A percentile compares a stretch with the other conserved stretches of the same genome.
These are phyloP conservation scores for Discostella stelligeroides DNA, from an alignment of 108 stramenopile genomes.

Conservation along the genomic window DNA sequence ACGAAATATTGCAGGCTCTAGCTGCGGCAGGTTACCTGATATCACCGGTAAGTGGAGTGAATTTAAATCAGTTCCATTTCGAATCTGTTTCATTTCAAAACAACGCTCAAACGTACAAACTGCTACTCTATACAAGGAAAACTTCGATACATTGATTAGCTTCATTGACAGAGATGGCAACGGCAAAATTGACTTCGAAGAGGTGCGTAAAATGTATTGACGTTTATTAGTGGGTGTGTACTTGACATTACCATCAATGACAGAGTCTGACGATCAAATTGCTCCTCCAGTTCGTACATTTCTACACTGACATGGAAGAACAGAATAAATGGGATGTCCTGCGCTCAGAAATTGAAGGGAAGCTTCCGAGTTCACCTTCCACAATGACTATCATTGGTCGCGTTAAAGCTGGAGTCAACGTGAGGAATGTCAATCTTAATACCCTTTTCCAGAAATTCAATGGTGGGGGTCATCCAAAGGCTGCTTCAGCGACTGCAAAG, in stretches of 20 bases:
- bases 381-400: conserved; percentile 89
- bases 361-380: conserved; percentile 30
- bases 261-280: neutral
- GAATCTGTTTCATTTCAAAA: neutral
- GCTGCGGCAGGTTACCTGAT: conserved; percentile 60
- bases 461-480: conserved; percentile 89
- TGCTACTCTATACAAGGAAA: conserved; percentile 24
- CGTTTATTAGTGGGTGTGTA: conserved; percentile 6
- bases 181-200: conserved; percentile 78
- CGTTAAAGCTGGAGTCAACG: conserved; percentile 81
- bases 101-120: neutral
- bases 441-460: conserved; percentile 75
- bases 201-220: conserved; percentile 11
- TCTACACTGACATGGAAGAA: conserved; percentile 59
- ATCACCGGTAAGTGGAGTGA: conserved; percentile 26
- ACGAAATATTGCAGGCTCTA: conserved; percentile 67
- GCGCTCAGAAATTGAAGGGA: conserved; percentile 34
- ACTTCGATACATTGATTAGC: conserved; percentile 48
- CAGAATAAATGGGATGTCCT: conserved; percentile 25
- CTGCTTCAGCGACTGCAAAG: conserved; percentile 83
- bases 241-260: neutral
- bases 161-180: conserved; percentile 75
- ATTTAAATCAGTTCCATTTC: neutral
- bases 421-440: conserved; percentile 80
- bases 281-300: conserved; percentile 55